Percentiles rank a stretch among this genome's conserved stretches.
These are phyloP conservation scores for Fusarium keratoplasticum DNA, from an alignment of 2,329 filamentous ascomycete genomes.

Conservation along the genomic window DNA sequence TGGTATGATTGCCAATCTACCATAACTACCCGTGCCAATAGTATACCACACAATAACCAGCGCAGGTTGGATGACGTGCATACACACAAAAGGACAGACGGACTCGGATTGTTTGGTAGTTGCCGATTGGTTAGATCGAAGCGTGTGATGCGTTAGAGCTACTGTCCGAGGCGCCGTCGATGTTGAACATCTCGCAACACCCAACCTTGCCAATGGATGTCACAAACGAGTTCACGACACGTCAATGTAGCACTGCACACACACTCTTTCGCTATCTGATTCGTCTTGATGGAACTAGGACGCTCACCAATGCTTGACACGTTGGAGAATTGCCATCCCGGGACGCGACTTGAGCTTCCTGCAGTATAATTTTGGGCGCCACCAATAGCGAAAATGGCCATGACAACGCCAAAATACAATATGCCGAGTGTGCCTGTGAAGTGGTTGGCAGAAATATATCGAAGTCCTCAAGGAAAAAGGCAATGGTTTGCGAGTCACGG, in stretches of 20 bases:
- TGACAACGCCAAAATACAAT: too few relatives aligned
- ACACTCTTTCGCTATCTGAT: not conserved
- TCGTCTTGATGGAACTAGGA: not conserved
- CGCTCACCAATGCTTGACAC: too few relatives aligned
- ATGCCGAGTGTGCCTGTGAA: too few relatives aligned
- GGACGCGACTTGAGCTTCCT: too few relatives aligned
- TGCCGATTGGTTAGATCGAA: not conserved
- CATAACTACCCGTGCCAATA: not conserved
- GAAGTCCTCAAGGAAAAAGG: too few relatives aligned
- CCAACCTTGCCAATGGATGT: not conserved
- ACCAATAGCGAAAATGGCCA: too few relatives aligned
- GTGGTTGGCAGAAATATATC: too few relatives aligned
- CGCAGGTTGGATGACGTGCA: not conserved
- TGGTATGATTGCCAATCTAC: conserved; percentile 26
- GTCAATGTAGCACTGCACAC: not conserved
- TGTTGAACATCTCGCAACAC: not conserved
- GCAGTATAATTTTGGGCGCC: too few relatives aligned
- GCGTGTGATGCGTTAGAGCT: not conserved
- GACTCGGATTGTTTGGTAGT: not conserved
- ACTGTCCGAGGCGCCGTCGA: not conserved
- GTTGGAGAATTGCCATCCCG: too few relatives aligned
- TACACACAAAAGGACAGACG: not conserved
- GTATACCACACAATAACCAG: not conserved
- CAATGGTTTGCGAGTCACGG: too few relatives aligned
- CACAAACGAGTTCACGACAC: not conserved